Conservation (phyloP, 805 yeast species). For the Ogataea pignaliae region DNA sequence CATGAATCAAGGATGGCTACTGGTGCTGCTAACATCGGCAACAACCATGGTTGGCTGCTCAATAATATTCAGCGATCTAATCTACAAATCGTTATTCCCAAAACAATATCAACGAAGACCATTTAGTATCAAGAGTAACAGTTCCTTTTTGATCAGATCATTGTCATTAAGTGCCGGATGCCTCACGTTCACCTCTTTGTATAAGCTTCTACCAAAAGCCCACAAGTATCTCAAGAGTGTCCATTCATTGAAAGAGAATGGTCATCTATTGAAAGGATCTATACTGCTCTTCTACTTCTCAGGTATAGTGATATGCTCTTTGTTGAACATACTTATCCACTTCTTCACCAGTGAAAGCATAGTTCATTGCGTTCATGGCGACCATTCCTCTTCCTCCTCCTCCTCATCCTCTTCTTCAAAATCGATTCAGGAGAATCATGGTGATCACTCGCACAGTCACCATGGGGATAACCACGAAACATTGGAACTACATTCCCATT, state of each 20-base stretch:
- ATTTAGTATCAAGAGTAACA: constrained; percentile 55
- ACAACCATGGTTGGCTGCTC: constrained; percentile 71
- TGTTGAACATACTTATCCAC: constrained; percentile 65
- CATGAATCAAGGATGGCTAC: constrained; percentile 56
- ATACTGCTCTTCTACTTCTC: constrained; percentile 35
- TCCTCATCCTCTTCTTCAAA: constrained; percentile 4
- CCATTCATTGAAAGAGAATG: constrained; percentile 20
- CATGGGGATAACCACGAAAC: constrained; percentile 3
- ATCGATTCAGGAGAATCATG: no score
- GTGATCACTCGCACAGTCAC: constrained; percentile 1
- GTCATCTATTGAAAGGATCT: constrained; percentile 35
- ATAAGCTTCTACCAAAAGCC: constrained; percentile 71
- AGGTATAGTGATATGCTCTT: constrained; percentile 60
- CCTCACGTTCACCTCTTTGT: constrained; percentile 71
- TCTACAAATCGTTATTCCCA: constrained; percentile 44
- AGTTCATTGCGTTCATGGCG: constrained; percentile 78
- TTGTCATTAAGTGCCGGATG: constrained; percentile 81
- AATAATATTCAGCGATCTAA: constrained; percentile 56
- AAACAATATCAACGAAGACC: constrained; percentile 34
- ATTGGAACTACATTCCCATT: background rate
- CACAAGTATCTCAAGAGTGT: constrained; percentile 37
- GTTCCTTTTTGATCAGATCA: constrained; percentile 65
- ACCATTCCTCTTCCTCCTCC: constrained; percentile 14
- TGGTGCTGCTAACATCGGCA: constrained; percentile 60
- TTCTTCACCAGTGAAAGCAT: constrained; percentile 72